A percentile compares a stretch with the other conserved stretches of the same genome.
phyloP scores from a whole-genome alignment of 495 filamentous ascomycete genomes.

The Rhizodiscina lignyota region DNA sequence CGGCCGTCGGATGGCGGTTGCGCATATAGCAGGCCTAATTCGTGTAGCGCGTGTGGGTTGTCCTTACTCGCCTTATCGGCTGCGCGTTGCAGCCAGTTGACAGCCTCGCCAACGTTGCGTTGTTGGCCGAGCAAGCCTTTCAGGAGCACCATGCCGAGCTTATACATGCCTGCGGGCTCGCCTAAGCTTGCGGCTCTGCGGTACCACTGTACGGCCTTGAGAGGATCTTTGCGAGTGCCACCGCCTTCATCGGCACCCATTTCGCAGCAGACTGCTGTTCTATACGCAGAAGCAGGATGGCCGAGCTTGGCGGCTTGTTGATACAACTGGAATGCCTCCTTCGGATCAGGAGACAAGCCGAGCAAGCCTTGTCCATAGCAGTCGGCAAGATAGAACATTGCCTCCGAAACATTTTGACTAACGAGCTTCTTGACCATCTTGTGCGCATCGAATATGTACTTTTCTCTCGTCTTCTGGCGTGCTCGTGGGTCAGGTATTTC shows the following conservation, averaged over 20 bases:
- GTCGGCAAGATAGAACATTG: slow-evolving; percentile 89
- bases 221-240: slow-evolving; percentile 73
- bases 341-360: slow-evolving; percentile 59
- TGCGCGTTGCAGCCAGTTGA: slow-evolving; percentile 83
- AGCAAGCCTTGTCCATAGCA: slow-evolving; percentile 62
- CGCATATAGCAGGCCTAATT: slow-evolving; percentile 76
- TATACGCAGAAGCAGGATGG: slow-evolving; percentile 75
- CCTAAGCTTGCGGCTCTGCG: slow-evolving; percentile 79
- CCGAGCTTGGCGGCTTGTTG: slow-evolving; percentile 83
- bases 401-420: slow-evolving; percentile 49
- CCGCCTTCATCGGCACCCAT: slow-evolving; percentile 89
- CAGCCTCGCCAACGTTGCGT: slow-evolving; percentile 67
- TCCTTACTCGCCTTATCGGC: slow-evolving; percentile 75
- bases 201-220: slow-evolving; percentile 97
- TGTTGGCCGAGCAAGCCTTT: slow-evolving; percentile 88
- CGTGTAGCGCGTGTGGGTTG: slow-evolving; percentile 91
- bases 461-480: slow-evolving; percentile 61
- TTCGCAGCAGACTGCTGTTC: slow-evolving; percentile 93
- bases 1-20: slow-evolving; percentile 45
- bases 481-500: slow-evolving; percentile 55
- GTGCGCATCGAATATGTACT: slow-evolving; percentile 68
- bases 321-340: slow-evolving; percentile 83
- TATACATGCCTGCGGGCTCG: slow-evolving; percentile 91
- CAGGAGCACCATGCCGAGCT: slow-evolving; percentile 87
- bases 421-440: slow-evolving; percentile 83